Conservation (phyloP, 1,139 yeast genomes). For the Hemisphaericaspora subhashii region DNA sequence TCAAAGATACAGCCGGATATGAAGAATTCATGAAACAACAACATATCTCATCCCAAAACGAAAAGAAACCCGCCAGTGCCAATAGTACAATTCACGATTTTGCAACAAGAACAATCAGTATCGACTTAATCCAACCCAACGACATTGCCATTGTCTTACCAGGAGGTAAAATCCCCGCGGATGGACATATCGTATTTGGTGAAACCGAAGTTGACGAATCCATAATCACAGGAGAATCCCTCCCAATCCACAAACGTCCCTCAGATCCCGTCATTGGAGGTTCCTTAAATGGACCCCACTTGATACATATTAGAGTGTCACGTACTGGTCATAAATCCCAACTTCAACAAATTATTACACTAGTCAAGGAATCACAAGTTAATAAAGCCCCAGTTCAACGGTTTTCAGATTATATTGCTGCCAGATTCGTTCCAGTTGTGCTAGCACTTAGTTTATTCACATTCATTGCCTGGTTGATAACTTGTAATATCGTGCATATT, state of each 20-base stretch:
- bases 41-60: constrained; percentile 5
- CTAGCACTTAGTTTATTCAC: constrained; percentile 62
- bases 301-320: constrained; percentile 66
- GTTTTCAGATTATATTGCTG: constrained; percentile 81
- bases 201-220: constrained; percentile 86
- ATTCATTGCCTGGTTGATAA: constrained; percentile 63
- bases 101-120: constrained; percentile 46
- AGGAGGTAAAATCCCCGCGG: constrained; percentile 89
- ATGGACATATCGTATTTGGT: constrained; percentile 78
- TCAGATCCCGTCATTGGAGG: constrained; percentile 85
- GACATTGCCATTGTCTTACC: constrained; percentile 81
- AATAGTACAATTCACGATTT: constrained; percentile 15
- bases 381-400: constrained; percentile 89
- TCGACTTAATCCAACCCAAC: constrained; percentile 73
- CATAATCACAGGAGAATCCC: constrained; percentile 84
- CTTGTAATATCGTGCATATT: constrained; percentile 32
- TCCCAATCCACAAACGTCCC: constrained; percentile 61
- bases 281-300: constrained; percentile 79
- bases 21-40: constrained; percentile 19
- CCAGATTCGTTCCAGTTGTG: constrained; percentile 81
- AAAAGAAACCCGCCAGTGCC: constrained; percentile 2
- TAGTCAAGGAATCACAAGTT: constrained; percentile 89
- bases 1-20: constrained; percentile 40
- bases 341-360: constrained; percentile 78
- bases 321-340: constrained; percentile 82